Conservation (phyloP, 192 early-diverging fungal species). For the Coemansia sp. region DNA sequence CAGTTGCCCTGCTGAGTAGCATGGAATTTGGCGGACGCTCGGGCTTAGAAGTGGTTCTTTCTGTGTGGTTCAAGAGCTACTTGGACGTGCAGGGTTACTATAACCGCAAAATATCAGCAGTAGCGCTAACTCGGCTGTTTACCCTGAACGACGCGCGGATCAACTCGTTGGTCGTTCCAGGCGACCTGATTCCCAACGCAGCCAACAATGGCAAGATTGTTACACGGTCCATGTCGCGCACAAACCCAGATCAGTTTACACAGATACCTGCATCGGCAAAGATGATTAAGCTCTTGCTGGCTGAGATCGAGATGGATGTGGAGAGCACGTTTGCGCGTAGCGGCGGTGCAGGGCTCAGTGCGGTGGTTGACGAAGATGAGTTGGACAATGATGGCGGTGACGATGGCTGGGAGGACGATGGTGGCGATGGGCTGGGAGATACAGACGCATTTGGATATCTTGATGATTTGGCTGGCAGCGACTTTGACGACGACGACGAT, state of each 20-base stretch:
- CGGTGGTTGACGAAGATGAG: slow-evolving; percentile 58
- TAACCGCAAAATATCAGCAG: slow-evolving; percentile 72
- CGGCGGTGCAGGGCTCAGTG: slow-evolving; percentile 57
- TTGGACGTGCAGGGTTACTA: slow-evolving; percentile 81
- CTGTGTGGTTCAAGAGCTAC: slow-evolving; percentile 81
- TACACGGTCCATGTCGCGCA: slow-evolving; percentile 58
- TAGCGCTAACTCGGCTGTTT: slow-evolving; percentile 76
- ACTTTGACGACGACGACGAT: slow-evolving; percentile 24
- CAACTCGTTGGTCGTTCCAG: slow-evolving; percentile 67
- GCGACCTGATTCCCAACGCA: slow-evolving; percentile 66
- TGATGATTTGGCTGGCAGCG: not conserved
- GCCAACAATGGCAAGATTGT: slow-evolving; percentile 54
- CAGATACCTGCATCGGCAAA: slow-evolving; percentile 77
- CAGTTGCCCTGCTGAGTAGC: slow-evolving; percentile 69
- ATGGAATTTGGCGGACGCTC: slow-evolving; percentile 58
- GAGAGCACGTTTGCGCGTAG: slow-evolving; percentile 61
- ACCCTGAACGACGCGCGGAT: slow-evolving; percentile 66
- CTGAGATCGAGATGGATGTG: slow-evolving; percentile 72
- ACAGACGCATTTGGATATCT: slow-evolving; percentile 18
- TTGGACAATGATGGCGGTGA: slow-evolving; percentile 59
- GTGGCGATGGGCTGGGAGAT: slow-evolving; percentile 1
- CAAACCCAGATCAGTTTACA: slow-evolving; percentile 70
- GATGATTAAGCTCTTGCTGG: slow-evolving; percentile 80
- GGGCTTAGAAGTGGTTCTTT: slow-evolving; percentile 76
- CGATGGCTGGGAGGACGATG: not conserved